phyloP scores from a whole-genome alignment of 805 yeast genomes.

The Saturnispora kantuleensis region DNA sequence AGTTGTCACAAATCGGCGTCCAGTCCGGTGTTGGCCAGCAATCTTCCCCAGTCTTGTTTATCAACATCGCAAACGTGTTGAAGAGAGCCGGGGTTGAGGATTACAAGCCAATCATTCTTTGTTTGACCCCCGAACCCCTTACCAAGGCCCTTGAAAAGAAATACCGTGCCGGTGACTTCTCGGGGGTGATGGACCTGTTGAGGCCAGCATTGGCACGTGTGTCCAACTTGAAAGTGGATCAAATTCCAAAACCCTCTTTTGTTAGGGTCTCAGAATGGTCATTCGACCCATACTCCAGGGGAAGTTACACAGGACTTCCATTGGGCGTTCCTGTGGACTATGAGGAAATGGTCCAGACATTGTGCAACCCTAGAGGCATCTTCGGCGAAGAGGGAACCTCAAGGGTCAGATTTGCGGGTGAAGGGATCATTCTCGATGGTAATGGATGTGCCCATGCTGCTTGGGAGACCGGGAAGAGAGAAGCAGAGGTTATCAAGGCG shows the following conservation, averaged over 20 bases:
- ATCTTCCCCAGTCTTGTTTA: conserved; percentile 22
- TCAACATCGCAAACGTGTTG: conserved; percentile 21
- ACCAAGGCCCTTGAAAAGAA: conserved; percentile 37
- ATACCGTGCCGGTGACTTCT: conserved; percentile 20
- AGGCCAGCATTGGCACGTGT: conserved; percentile 31
- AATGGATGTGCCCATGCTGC: conserved; percentile 56
- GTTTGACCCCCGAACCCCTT: conserved; percentile 40
- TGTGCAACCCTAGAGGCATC: conserved; percentile 32
- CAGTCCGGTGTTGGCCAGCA: not conserved
- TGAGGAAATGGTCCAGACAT: conserved; percentile 27
- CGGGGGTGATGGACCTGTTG: conserved; percentile 36
- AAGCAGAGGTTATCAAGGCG: conserved; percentile 27
- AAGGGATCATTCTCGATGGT: conserved; percentile 41
- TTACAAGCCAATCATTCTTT: conserved; percentile 32
- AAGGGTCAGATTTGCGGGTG: conserved; percentile 47
- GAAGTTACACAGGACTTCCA: conserved; percentile 31
- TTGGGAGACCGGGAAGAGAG: conserved; percentile 40
- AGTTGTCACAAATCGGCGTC: not conserved
- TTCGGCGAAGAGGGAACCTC: conserved; percentile 24
- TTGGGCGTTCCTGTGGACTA: conserved; percentile 20
- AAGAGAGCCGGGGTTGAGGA: conserved; percentile 10
- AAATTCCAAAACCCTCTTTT: conserved; percentile 20
- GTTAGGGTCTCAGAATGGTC: conserved; percentile 37
- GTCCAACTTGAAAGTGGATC: conserved; percentile 17
- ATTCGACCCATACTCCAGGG: conserved; percentile 40